Conservation (phyloP, 306 rosid genomes). For the Alnus rubra region DNA sequence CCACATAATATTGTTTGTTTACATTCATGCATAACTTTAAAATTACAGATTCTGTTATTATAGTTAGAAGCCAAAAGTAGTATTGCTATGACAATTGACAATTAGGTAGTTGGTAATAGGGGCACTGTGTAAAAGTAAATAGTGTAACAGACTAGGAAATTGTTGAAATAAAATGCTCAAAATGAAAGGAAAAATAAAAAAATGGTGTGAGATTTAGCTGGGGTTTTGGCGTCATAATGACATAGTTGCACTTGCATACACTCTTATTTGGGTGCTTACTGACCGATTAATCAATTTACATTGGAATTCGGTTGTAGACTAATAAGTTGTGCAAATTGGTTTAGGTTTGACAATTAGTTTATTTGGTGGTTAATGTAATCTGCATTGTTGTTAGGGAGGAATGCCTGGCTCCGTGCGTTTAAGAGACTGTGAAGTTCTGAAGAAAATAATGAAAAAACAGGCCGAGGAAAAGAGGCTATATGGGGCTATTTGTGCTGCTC, state of each 20-base stretch:
- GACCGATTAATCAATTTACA: background rate
- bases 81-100: background rate
- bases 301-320: no score
- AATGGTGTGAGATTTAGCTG: background rate
- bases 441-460: conserved; percentile 69
- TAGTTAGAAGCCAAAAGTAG: conserved; percentile 1
- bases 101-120: background rate
- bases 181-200: background rate
- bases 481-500: conserved; percentile 97
- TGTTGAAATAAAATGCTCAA: background rate
- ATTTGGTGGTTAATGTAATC: background rate
- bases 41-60: background rate
- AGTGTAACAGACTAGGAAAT: background rate
- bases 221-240: background rate
- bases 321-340: background rate
- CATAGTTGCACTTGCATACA: conserved; percentile 11
- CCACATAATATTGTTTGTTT: background rate
- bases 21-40: background rate
- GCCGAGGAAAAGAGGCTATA: conserved; percentile 80
- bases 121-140: background rate
- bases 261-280: background rate
- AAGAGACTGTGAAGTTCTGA: conserved; percentile 71
- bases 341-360: background rate
- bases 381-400: conserved; percentile 64
- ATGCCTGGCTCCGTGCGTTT: conserved; percentile 95